Conservation (phyloP, 2,329 filamentous ascomycete species). For the Podosphaera xanthii region DNA sequence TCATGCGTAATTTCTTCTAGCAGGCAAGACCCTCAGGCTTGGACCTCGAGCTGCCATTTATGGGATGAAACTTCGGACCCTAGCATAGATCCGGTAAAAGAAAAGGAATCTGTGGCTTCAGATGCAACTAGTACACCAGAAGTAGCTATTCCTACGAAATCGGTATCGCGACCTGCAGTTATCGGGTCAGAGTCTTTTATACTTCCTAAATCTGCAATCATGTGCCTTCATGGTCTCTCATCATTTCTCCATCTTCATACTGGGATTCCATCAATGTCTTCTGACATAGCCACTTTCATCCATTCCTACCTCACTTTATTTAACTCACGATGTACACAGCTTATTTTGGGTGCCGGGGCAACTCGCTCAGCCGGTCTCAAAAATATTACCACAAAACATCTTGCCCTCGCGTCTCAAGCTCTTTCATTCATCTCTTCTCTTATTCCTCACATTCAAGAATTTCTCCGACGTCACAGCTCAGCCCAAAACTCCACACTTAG, state of each 20-base stretch:
- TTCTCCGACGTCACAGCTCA: conserved; percentile 52
- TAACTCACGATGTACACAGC: conserved; percentile 86
- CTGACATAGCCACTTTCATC: conserved; percentile 57
- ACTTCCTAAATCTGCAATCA: conserved; percentile 60
- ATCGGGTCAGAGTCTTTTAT: conserved; percentile 74
- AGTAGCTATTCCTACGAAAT: conserved; percentile 22
- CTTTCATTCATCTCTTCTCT: conserved; percentile 70
- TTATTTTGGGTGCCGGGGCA: conserved; percentile 86
- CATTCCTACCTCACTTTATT: conserved; percentile 79
- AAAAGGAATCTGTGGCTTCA: not conserved
- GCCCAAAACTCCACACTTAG: conserved; percentile 30
- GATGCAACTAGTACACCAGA: conserved; percentile 20
- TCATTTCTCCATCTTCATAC: conserved; percentile 64
- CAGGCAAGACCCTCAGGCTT: conserved; percentile 30
- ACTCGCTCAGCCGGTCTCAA: conserved; percentile 73
- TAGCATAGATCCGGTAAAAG: not conserved
- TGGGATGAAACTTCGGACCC: conserved; percentile 23
- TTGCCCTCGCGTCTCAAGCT: conserved; percentile 76
- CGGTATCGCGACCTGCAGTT: conserved; percentile 45
- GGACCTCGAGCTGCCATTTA: conserved; percentile 37
- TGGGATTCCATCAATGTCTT: conserved; percentile 71
- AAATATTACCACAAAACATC: conserved; percentile 89
- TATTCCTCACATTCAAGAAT: conserved; percentile 78
- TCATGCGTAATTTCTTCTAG: conserved; percentile 1
- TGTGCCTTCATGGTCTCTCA: conserved; percentile 61